A percentile compares a stretch with the other conserved stretches of the same genome.
Conservation (phyloP, 2,329 filamentous ascomycete species). For the Colletotrichum liriopes region DNA sequence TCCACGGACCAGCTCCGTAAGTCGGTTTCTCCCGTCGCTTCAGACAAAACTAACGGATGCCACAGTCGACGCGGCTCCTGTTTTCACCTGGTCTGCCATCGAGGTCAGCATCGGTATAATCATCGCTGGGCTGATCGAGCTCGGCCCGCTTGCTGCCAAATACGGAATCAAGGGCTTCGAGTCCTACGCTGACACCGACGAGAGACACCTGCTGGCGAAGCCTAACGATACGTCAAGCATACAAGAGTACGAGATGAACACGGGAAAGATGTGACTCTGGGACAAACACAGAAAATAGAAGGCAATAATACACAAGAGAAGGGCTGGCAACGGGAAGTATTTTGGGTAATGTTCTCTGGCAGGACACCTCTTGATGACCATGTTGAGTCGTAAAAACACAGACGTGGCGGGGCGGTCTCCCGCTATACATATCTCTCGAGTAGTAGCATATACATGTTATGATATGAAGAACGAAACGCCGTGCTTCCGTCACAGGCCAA, state of each 20-base stretch:
- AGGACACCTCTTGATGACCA: too few species aligned
- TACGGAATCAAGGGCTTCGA: constrained; percentile 29
- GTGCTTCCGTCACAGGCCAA: too few species aligned
- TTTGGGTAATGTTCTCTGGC: too few species aligned
- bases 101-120: constrained; percentile 37
- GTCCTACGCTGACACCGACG: background rate
- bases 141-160: constrained; percentile 36
- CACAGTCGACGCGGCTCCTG: constrained; percentile 29
- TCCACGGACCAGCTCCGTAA: constrained; percentile 26
- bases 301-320: too few species aligned
- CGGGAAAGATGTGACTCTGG: constrained; percentile 1
- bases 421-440: too few species aligned
- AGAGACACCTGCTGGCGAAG: background rate
- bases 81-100: constrained; percentile 34
- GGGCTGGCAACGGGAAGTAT: too few species aligned
- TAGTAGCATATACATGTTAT: too few species aligned
- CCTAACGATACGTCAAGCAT: background rate
- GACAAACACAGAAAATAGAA: too few species aligned
- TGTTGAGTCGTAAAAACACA: too few species aligned
- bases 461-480: too few species aligned
- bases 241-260: constrained; percentile 17
- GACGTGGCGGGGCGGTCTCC: too few species aligned
- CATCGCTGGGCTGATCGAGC: constrained; percentile 34
- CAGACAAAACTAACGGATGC: background rate
- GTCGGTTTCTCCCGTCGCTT: background rate